A percentile compares a stretch with the other conserved stretches of the same genome.
Evolutionary conservation across 345 rosid genomes (phyloP).

Genomic region (Anacardium occidentale): DNA sequence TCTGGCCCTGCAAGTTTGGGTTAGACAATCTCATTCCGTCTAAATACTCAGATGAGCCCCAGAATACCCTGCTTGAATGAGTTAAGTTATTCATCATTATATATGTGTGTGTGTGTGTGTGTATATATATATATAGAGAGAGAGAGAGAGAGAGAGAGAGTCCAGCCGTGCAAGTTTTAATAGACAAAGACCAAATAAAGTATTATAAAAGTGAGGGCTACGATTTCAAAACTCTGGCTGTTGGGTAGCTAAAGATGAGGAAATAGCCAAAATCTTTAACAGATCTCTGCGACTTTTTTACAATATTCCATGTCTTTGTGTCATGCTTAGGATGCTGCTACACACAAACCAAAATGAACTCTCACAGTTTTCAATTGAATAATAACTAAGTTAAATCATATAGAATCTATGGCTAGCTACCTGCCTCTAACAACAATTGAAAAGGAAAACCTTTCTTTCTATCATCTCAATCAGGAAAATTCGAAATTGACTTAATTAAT

Average conservation of each 20-base stretch:
- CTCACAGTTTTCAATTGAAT: neutral
- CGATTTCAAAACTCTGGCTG: neutral
- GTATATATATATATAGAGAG: no score
- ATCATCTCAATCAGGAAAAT: constrained; percentile 17
- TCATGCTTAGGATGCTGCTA: neutral
- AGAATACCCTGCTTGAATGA: neutral
- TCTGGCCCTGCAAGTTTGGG: no score
- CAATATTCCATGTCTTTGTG: neutral
- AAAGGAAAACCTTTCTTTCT: constrained; percentile 10
- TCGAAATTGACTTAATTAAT: constrained; percentile 7
- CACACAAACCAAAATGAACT: neutral
- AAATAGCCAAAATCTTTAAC: neutral
- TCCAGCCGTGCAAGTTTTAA: no score
- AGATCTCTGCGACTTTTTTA: neutral
- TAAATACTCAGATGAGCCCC: no score
- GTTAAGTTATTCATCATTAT: no score
- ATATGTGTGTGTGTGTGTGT: no score
- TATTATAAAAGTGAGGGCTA: neutral
- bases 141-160: no score
- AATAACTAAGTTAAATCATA: neutral
- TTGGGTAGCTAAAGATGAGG: neutral
- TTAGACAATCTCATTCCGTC: no score
- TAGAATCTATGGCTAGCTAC: constrained; percentile 21
- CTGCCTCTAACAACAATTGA: neutral
- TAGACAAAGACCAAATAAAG: no score